Percentiles rank a stretch among this genome's conserved stretches.
phyloP scores from a whole-genome alignment of 2,329 filamentous ascomycete species.

The Aspergillus ruber region DNA sequence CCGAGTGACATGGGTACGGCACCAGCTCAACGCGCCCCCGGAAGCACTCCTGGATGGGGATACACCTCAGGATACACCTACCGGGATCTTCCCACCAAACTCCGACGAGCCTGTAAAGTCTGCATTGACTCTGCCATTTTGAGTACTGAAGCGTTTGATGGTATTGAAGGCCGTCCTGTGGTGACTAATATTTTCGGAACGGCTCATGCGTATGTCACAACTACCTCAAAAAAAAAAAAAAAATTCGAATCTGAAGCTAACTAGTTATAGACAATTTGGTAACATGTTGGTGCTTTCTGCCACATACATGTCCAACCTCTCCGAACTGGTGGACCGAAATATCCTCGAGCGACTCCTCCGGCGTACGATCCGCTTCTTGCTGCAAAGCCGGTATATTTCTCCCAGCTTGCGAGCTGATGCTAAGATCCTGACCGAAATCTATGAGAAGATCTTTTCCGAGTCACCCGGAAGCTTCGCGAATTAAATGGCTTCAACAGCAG shows the following conservation, averaged over 20 bases:
- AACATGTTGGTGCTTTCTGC: constrained; percentile 89
- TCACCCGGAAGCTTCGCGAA: constrained; percentile 8
- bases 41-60: constrained; percentile 1
- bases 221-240: too few species aligned
- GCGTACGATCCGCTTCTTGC: constrained; percentile 71
- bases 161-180: constrained; percentile 59
- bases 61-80: constrained; percentile 3
- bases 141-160: constrained; percentile 78
- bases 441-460: constrained; percentile 38
- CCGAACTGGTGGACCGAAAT: constrained; percentile 50
- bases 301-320: constrained; percentile 63
- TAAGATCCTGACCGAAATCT: constrained; percentile 59
- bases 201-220: constrained; percentile 75
- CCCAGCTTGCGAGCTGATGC: constrained; percentile 69
- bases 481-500: constrained; percentile 1
- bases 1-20: constrained; percentile 30
- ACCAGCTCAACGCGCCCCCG: constrained; percentile 7
- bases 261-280: constrained; percentile 72
- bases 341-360: constrained; percentile 57
- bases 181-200: constrained; percentile 97
- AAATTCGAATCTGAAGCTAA: too few species aligned
- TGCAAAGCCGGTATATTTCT: constrained; percentile 62
- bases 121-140: constrained; percentile 71
- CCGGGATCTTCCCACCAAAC: constrained; percentile 33
- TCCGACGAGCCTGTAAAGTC: constrained; percentile 50